Evolutionary conservation across 2,329 filamentous ascomycete species (phyloP), one percentile per base, ranked within the genome.

Genomic region (Pseudocercospora fuligena): DNA sequence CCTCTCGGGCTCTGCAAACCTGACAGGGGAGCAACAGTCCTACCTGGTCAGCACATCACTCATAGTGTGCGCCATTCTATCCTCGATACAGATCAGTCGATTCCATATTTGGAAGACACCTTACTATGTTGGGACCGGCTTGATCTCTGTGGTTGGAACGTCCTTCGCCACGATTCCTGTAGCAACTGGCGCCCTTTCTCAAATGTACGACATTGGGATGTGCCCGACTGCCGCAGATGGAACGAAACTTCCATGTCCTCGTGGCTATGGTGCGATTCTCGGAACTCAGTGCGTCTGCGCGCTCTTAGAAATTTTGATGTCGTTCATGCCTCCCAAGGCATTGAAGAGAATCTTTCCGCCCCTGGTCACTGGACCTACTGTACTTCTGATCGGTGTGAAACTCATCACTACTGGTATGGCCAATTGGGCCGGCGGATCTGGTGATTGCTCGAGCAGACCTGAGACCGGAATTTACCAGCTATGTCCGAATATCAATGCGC

Each of bases 41-140:
- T 95, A 96, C 74, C 87, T 94, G 2, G 91, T 94, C 5, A 93
- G 91, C 5, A 90, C 90, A 0, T 88, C 91, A 0, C 82, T 94
- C 65, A 93, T 96, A 70, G 91, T 94, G 4, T 92, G 90, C 2
- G 92, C 92, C 29, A 84, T 92, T 49, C 84, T 94, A 25, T 92
- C 90, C 0, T 82, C 87, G 5, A 82, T 95, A 19, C 92, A 96
- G 75, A 94, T 95, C 70, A 92, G 90, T 0, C 84, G 90, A 5
- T 90, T 95, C 67, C 90, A 89, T 72, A 88, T 95, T 72, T 86
- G 84, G 70, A 87, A 86, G 70, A 92, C 92, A 0, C 88, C 87
- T 2, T 93, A 93, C 77, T 92, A 88, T 70, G 80, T 93, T 66
- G 91, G 92, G 11, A 95, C 92, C 0, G 92, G 92, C 2, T 80